Percentiles rank a stretch among this genome's conserved stretches.
Evolutionary conservation across 2,329 filamentous ascomycete species (phyloP).

Genomic region (Colletotrichum viniferum): DNA sequence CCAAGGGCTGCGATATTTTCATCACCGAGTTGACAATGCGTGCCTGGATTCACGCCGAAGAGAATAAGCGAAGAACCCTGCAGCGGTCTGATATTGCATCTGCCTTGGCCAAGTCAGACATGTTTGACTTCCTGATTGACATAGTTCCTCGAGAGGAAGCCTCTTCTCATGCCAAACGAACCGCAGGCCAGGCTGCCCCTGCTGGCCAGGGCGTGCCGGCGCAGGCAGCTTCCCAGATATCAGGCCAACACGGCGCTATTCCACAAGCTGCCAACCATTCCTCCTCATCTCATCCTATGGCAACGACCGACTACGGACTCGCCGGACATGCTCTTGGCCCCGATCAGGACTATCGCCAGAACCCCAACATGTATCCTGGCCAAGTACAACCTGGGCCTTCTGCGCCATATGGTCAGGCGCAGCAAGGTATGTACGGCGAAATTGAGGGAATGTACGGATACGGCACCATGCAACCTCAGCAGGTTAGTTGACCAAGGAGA

Average conservation of each 20-base stretch:
- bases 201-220: conserved; percentile 36
- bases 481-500: conserved; percentile 60
- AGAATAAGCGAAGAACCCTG: conserved; percentile 95
- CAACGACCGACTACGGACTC: conserved; percentile 65
- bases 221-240: conserved; percentile 51
- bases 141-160: conserved; percentile 97
- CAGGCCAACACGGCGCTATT: conserved; percentile 54
- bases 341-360: conserved; percentile 80
- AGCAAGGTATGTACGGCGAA: conserved; percentile 79
- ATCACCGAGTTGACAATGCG: conserved; percentile 99
- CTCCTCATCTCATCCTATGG: conserved; percentile 59
- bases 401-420: conserved; percentile 76
- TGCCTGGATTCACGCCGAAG: conserved; percentile 98
- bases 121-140: conserved; percentile 99
- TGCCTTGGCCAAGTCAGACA: conserved; percentile 94
- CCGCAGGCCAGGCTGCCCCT: conserved; percentile 54
- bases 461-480: conserved; percentile 79
- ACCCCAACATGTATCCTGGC: conserved; percentile 80
- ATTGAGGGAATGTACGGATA: conserved; percentile 89
- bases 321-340: conserved; percentile 66
- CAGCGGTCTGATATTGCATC: conserved; percentile 97
- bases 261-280: conserved; percentile 60
- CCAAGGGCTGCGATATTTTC: conserved; percentile 98
- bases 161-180: conserved; percentile 80
- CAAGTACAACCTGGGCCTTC: conserved; percentile 77